Percentiles rank a stretch among this genome's conserved stretches.
Conservation (phyloP, 2,329 filamentous ascomycete genomes). For the Botrytis squamosa region DNA sequence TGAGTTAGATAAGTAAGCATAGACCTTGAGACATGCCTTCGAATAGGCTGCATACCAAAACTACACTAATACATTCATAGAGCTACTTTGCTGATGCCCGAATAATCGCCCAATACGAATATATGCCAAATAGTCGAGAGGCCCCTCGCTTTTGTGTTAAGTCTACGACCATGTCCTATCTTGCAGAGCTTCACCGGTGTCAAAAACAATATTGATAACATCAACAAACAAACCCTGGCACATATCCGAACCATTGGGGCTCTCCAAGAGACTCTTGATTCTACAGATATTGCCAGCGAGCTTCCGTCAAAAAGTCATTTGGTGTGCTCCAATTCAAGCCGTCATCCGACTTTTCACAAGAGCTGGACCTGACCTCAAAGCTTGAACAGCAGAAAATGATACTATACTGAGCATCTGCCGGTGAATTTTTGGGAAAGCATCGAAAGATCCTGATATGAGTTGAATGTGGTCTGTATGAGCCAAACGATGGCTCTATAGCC, state of each 20-base stretch:
- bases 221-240: background rate
- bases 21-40: too few relatives aligned
- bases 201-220: background rate
- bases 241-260: background rate
- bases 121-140: slow-evolving; percentile 90
- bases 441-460: background rate
- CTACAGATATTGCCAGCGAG: background rate
- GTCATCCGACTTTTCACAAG: background rate
- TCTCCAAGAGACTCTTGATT: background rate
- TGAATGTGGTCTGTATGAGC: background rate
- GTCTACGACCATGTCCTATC: slow-evolving; percentile 52
- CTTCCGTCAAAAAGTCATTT: background rate
- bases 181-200: background rate
- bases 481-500: background rate
- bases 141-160: slow-evolving; percentile 85
- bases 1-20: slow-evolving; percentile 47
- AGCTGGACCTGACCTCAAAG: background rate
- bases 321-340: background rate
- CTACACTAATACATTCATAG: slow-evolving; percentile 24
- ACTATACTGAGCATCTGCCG: background rate
- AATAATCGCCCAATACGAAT: slow-evolving; percentile 70
- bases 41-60: too few relatives aligned
- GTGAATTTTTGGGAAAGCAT: rapidly evolving
- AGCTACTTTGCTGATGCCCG: slow-evolving; percentile 84
- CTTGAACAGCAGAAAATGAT: background rate